phyloP scores from a whole-genome alignment of 1,139 yeast genomes.

The Kodamaea plutei region DNA sequence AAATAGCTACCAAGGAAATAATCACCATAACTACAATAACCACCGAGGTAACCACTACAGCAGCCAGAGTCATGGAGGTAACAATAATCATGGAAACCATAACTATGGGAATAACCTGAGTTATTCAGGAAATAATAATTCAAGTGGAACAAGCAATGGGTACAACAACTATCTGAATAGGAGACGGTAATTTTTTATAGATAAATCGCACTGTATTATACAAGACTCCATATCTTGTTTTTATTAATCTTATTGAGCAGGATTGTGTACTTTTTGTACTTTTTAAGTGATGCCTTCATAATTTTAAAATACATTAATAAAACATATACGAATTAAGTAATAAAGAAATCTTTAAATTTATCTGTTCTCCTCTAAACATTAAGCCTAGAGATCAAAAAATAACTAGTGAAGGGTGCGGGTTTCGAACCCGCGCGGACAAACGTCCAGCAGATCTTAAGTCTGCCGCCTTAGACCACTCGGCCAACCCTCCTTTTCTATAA shows the following conservation, averaged over 20 bases:
- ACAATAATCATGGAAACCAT: slow-evolving; percentile 1
- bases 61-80: not conserved
- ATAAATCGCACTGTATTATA: too few species aligned
- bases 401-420: slow-evolving; percentile 72
- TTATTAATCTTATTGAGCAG: too few species aligned
- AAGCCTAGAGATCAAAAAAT: slow-evolving; percentile 23
- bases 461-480: slow-evolving; percentile 55
- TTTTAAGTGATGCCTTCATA: too few species aligned
- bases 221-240: too few species aligned
- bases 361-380: too few species aligned
- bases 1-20: not conserved
- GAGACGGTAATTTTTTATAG: too few species aligned
- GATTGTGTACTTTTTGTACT: too few species aligned
- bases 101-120: not conserved
- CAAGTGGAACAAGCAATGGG: slow-evolving; percentile 6
- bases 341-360: too few species aligned
- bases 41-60: slow-evolving; percentile 8
- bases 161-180: slow-evolving; percentile 8
- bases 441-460: slow-evolving; percentile 52
- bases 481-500: slow-evolving; percentile 46
- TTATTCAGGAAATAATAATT: slow-evolving; percentile 1
- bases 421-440: slow-evolving; percentile 82
- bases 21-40: not conserved
- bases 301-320: too few species aligned
- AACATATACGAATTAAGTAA: too few species aligned